These are phyloP conservation scores for Alternaria dauci DNA, from an alignment of 2,329 filamentous ascomycete species.

Conservation along the genomic window DNA sequence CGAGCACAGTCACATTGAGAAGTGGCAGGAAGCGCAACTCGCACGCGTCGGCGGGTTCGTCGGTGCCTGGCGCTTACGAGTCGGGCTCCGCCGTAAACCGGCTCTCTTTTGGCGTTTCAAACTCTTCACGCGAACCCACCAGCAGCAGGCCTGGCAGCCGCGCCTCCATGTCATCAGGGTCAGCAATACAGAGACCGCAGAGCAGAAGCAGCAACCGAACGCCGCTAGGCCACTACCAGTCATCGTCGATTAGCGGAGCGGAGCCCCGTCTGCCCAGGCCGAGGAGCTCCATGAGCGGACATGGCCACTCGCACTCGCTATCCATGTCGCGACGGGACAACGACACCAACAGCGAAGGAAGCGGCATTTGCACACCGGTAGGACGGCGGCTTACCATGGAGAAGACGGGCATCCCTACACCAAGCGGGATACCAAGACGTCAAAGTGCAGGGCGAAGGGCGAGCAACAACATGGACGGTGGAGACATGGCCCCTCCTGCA, in stretches of 20 bases:
- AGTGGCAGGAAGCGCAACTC: conserved; percentile 72
- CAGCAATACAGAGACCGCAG: conserved; percentile 55
- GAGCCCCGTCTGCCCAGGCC: conserved; percentile 61
- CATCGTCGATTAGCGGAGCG: conserved; percentile 58
- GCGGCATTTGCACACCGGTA: conserved; percentile 54
- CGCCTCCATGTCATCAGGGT: conserved; percentile 54
- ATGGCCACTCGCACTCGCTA: conserved; percentile 44
- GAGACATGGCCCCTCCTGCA: conserved; percentile 58
- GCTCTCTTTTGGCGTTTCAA: conserved; percentile 60
- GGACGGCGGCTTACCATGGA: conserved; percentile 55
- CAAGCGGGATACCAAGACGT: conserved; percentile 59
- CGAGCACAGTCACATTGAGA: conserved; percentile 67
- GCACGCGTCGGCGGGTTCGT: conserved; percentile 59
- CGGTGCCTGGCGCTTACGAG: conserved; percentile 31
- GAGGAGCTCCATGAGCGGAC: conserved; percentile 71
- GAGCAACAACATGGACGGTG: conserved; percentile 52
- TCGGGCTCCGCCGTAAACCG: conserved; percentile 52
- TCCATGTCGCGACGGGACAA: conserved; percentile 55
- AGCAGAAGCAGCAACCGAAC: conserved; percentile 73
- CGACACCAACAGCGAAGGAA: conserved; percentile 54
- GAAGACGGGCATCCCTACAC: conserved; percentile 60
- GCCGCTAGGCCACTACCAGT: conserved; percentile 66
- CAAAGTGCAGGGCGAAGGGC: conserved; percentile 57
- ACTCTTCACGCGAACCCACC: conserved; percentile 34
- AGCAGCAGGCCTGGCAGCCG: conserved; percentile 76